A percentile compares a stretch with the other conserved stretches of the same genome.
Conservation (phyloP, 306 rosid species). For the Urtica urens region DNA sequence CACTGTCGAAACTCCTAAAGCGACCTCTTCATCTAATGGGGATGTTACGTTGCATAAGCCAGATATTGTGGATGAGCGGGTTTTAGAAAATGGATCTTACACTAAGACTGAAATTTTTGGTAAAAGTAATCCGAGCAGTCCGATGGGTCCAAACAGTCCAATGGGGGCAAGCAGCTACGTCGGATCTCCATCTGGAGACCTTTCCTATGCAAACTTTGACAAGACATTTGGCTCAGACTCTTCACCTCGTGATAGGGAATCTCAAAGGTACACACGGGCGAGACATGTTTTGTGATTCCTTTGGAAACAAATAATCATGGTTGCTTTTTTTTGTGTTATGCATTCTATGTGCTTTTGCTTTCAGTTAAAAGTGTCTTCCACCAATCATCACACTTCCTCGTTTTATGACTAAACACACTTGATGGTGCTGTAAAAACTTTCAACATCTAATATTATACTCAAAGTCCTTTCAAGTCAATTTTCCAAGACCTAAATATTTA, state of each 20-base stretch:
- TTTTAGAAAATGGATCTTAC: conserved; percentile 61
- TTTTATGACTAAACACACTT: no score
- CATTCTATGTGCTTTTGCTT: no score
- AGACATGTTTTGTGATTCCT: no score
- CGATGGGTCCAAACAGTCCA: conserved; percentile 27
- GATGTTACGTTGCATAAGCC: conserved; percentile 43
- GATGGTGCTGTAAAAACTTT: no score
- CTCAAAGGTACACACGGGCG: no score
- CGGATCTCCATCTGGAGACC: conserved; percentile 67
- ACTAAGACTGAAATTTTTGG: conserved; percentile 47
- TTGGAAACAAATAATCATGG: no score
- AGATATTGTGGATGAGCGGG: conserved; percentile 38
- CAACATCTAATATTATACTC: no score
- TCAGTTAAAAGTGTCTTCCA: no score
- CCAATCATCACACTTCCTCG: no score
- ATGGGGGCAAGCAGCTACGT: conserved; percentile 29
- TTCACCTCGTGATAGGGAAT: conserved; percentile 57
- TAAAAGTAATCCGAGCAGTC: conserved; percentile 69
- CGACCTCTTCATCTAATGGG: conserved; percentile 36
- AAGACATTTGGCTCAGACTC: conserved; percentile 42
- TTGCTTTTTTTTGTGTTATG: no score
- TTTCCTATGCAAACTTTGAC: conserved; percentile 40
- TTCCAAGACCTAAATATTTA: no score
- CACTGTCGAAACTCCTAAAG: conserved; percentile 35
- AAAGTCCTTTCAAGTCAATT: no score